Base-by-base conservation (phyloP, 73 alveolate species). In the Paramecium octaurelia region DNA sequence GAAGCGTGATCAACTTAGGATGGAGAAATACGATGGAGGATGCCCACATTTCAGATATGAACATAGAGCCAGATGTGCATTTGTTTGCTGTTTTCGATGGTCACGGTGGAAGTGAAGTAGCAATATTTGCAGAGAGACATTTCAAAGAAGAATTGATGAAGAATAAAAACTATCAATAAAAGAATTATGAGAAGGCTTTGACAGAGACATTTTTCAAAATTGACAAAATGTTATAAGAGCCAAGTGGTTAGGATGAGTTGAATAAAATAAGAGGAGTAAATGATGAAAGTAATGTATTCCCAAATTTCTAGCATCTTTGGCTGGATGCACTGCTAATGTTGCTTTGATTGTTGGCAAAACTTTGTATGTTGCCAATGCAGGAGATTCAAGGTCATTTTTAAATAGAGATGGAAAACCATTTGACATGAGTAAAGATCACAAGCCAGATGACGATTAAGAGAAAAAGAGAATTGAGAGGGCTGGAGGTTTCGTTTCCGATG, bases 31-130 rank as follows among this genome's bases (percentile, higher is more conserved):
- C 93, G 35, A 95, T 93, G 99, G 99, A 97, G 94, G 99, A 97
- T 80, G 97, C 99, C 29, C 97, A 96, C 34, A 89, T 96, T 54
- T 83, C 97, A 12, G 90, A 90, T 10, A 93, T 95, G 31, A 92
- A 92, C 64, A 59, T 96, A 69, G 99, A 96, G 2, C 68, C 29
- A 8, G 96, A 87, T 20, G 91, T 97, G 14, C 85, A 92, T 24
- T 94, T 97, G n/a, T 97, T 94, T 92, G 99, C 99, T 3, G 97
- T 97, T 40, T 97, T 97, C 76, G 99, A 97, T 93, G 99, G 99
- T 16, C 99, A 97, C 76, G 99, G 99, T 1, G 99, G 99, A 21
- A 89, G 92, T 42, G 99, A 97, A 95, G 99, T 95, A 29, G 99
- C 99, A 3, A 50, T 86, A 40, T 97, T 38, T 93, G 97, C 93